phyloP scores from a whole-genome alignment of 2,329 filamentous ascomycete species.

The Colletotrichum lupini region DNA sequence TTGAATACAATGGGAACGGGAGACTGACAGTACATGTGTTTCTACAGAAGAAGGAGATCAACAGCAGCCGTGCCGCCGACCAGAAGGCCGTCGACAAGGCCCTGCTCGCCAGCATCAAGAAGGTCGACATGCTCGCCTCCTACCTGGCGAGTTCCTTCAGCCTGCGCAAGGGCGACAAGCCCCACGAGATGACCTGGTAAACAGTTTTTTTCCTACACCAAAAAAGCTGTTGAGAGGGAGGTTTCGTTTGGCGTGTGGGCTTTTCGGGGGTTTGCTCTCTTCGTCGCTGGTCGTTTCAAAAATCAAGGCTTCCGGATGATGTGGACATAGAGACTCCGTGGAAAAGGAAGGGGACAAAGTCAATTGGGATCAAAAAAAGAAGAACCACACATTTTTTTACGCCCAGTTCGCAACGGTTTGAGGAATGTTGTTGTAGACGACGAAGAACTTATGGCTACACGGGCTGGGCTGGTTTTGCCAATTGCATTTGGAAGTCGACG shows the following conservation, averaged over 20 bases:
- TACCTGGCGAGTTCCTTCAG: conserved; percentile 98
- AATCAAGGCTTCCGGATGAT: conserved; percentile 18
- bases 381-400: conserved; percentile 7
- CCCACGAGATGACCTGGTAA: conserved; percentile 99
- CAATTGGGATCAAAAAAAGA: conserved; percentile 20
- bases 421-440: conserved; percentile 32
- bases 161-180: conserved; percentile 99
- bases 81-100: conserved; percentile 99
- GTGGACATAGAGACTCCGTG: conserved; percentile 14
- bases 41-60: conserved; percentile 93
- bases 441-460: conserved; percentile 35
- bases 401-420: conserved; percentile 25
- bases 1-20: background rate
- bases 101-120: conserved; percentile 95
- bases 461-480: conserved; percentile 67
- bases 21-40: conserved; percentile 39
- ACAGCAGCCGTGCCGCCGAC: conserved; percentile 91
- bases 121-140: conserved; percentile 91
- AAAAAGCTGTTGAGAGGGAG: conserved; percentile 10
- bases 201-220: conserved; percentile 41
- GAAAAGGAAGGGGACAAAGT: conserved; percentile 5
- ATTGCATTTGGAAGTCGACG: conserved; percentile 75
- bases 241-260: conserved; percentile 18
- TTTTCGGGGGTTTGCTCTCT: conserved; percentile 8
- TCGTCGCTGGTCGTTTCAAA: conserved; percentile 4